A percentile compares a stretch with the other conserved stretches of the same genome.
Evolutionary conservation across 2,329 filamentous ascomycete species (phyloP).

Genomic region (Thielaviopsis ethacetica): DNA sequence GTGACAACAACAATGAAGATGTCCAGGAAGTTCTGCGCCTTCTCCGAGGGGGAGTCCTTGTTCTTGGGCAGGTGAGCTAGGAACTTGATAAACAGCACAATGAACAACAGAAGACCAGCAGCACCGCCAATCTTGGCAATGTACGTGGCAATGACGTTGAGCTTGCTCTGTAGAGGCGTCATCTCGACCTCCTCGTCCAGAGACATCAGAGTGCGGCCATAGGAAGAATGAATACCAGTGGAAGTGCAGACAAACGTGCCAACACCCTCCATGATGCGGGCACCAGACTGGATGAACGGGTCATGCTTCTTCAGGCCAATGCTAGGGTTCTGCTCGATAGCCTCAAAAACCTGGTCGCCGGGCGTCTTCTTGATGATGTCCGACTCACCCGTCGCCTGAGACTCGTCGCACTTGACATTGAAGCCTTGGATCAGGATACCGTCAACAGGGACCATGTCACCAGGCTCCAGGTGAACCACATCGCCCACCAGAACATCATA

Average conservation of each 20-base stretch:
- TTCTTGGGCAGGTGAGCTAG: conserved; percentile 45
- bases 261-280: conserved; percentile 61
- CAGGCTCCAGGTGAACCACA: conserved; percentile 55
- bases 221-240: conserved; percentile 56
- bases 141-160: conserved; percentile 59
- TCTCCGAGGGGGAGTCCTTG: conserved; percentile 44
- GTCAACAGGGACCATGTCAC: conserved; percentile 59
- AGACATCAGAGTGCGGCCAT: conserved; percentile 60
- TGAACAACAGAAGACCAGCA: conserved; percentile 64
- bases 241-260: conserved; percentile 61
- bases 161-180: conserved; percentile 60
- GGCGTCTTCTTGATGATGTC: conserved; percentile 54
- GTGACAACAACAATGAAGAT: conserved; percentile 67
- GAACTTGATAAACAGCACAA: conserved; percentile 76
- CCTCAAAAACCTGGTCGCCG: conserved; percentile 51
- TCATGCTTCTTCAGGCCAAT: conserved; percentile 57
- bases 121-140: conserved; percentile 64
- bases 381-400: conserved; percentile 64
- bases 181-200: conserved; percentile 59
- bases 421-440: conserved; percentile 58
- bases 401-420: conserved; percentile 62
- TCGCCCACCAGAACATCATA: conserved; percentile 55
- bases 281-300: conserved; percentile 72
- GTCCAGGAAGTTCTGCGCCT: conserved; percentile 62
- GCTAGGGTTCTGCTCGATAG: conserved; percentile 43